These are phyloP conservation scores for Saturnispora besseyi DNA, from an alignment of 805 yeast species.

Conservation along the genomic window DNA sequence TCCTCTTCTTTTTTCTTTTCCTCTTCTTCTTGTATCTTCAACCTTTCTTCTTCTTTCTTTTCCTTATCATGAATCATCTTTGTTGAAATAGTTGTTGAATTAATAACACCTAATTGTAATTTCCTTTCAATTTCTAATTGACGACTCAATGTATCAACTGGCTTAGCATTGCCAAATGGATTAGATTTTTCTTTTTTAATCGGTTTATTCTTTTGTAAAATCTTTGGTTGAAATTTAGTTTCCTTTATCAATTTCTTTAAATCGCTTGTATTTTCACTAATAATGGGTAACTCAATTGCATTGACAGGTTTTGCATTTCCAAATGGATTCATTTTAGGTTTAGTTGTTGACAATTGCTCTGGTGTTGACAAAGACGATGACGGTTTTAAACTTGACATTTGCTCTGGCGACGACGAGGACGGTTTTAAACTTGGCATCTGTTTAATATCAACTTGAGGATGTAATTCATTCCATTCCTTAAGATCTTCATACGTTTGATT, in stretches of 20 bases:
- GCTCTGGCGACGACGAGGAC: not conserved
- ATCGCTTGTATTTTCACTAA: slow-evolving; percentile 12
- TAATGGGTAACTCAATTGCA: slow-evolving; percentile 11
- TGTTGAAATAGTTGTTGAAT: slow-evolving; percentile 34
- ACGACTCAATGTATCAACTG: slow-evolving; percentile 66
- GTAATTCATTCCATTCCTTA: slow-evolving; percentile 22
- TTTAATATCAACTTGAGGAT: slow-evolving; percentile 4
- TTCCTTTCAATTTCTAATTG: slow-evolving; percentile 53
- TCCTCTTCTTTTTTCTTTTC: not conserved
- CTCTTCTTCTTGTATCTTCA: not conserved
- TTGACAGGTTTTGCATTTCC: slow-evolving; percentile 69
- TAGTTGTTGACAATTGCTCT: not conserved
- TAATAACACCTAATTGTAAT: slow-evolving; percentile 33
- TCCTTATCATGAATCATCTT: slow-evolving; percentile 9
- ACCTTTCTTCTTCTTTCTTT: not conserved
- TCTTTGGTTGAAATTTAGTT: not conserved
- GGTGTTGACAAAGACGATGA: not conserved
- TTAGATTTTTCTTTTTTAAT: slow-evolving; percentile 27
- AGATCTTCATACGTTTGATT: slow-evolving; percentile 32
- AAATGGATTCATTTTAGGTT: slow-evolving; percentile 50
- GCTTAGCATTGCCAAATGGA: slow-evolving; percentile 82
- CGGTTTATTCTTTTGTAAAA: not conserved
- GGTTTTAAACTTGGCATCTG: not conserved
- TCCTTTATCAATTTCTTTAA: slow-evolving; percentile 5
- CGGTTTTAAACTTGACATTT: not conserved